phyloP scores from a whole-genome alignment of 495 filamentous ascomycete genomes.

The Penicillium steckii region DNA sequence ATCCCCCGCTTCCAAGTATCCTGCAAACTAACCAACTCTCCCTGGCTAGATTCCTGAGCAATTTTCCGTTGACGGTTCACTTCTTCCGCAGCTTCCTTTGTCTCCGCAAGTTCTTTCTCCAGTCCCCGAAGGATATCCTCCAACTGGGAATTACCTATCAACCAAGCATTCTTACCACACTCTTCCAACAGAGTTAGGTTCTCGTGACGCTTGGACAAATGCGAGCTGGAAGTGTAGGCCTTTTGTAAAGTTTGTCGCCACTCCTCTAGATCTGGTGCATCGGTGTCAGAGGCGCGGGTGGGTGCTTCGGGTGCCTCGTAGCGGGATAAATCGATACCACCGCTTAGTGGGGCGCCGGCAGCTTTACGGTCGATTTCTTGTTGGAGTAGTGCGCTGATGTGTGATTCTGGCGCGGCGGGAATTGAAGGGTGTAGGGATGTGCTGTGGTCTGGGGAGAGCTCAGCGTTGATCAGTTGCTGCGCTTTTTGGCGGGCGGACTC shows the following conservation, averaged over 20 bases:
- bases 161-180: slow-evolving; percentile 87
- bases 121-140: slow-evolving; percentile 68
- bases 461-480: slow-evolving; percentile 61
- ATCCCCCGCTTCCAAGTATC: slow-evolving; percentile 72
- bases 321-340: slow-evolving; percentile 73
- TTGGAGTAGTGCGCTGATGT: slow-evolving; percentile 61
- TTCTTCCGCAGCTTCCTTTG: slow-evolving; percentile 63
- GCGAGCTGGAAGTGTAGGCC: slow-evolving; percentile 63
- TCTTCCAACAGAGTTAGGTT: slow-evolving; percentile 75
- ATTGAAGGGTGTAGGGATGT: slow-evolving; percentile 40
- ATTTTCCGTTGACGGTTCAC: slow-evolving; percentile 68
- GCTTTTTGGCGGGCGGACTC: slow-evolving; percentile 55
- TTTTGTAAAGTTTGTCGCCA: slow-evolving; percentile 39
- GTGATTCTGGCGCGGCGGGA: slow-evolving; percentile 32
- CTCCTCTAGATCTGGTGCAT: slow-evolving; percentile 33
- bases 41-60: slow-evolving; percentile 65
- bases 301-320: slow-evolving; percentile 68
- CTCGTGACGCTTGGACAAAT: slow-evolving; percentile 62
- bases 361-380: slow-evolving; percentile 62
- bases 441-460: slow-evolving; percentile 51
- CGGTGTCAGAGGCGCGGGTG: slow-evolving; percentile 27
- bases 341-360: slow-evolving; percentile 47
- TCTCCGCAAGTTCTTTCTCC: slow-evolving; percentile 74
- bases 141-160: slow-evolving; percentile 76
- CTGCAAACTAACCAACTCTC: slow-evolving; percentile 67